Conservation (phyloP, 1,284 basidiomycete species). For the Trametes polyzona region DNA sequence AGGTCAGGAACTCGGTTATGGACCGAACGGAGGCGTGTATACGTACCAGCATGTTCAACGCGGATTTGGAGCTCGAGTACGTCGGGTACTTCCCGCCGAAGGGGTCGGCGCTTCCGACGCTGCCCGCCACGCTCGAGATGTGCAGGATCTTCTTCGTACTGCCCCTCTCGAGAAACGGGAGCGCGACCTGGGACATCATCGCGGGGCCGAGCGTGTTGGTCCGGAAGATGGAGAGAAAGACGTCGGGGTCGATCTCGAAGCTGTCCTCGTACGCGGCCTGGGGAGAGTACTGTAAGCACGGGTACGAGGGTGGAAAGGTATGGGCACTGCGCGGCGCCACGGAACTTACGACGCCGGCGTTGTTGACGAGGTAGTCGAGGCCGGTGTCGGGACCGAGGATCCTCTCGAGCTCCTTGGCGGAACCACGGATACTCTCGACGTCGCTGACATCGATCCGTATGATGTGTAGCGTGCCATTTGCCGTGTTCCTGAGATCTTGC, state of each 20-base stretch:
- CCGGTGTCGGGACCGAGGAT: background rate
- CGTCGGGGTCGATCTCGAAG: slow-evolving; percentile 27
- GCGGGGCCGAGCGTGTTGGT: slow-evolving; percentile 40
- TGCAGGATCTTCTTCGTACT: slow-evolving; percentile 39
- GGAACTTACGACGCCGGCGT: background rate
- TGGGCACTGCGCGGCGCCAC: no score
- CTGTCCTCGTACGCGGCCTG: slow-evolving; percentile 25
- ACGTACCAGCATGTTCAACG: slow-evolving; percentile 35
- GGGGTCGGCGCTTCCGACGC: slow-evolving; percentile 32
- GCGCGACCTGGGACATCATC: slow-evolving; percentile 34
- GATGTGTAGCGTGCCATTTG: background rate
- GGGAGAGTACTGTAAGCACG: background rate
- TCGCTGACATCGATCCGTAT: background rate
- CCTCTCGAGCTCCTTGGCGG: background rate
- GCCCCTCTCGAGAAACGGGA: slow-evolving; percentile 37
- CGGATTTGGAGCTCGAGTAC: slow-evolving; percentile 34
- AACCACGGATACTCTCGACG: background rate
- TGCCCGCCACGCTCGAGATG: slow-evolving; percentile 35
- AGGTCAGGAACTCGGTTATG: background rate
- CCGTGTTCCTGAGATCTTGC: background rate
- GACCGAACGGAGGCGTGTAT: background rate
- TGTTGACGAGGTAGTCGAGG: background rate
- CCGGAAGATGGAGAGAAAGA: slow-evolving; percentile 27
- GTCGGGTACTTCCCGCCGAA: slow-evolving; percentile 10
- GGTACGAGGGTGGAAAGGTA: slow-evolving; percentile 10